phyloP scores from a whole-genome alignment of 1,284 basidiomycete species.

The Paramarasmius palmivorus region DNA sequence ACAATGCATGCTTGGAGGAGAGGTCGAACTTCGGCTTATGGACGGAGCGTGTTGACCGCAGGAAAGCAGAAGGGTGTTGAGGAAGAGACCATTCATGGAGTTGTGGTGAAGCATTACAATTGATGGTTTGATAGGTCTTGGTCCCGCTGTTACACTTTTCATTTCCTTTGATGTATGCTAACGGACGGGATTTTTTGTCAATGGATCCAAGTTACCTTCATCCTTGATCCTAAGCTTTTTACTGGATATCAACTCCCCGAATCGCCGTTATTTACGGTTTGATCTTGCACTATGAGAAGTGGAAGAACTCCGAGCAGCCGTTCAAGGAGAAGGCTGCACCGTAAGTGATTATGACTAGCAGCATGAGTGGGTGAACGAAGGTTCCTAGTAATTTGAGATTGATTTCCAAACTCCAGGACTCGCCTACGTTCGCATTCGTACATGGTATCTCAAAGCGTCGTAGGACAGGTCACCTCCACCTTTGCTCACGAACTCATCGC shows the following conservation, averaged over 20 bases:
- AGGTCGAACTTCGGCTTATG: conserved; percentile 11
- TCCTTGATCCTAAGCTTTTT: no score
- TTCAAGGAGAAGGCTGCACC: conserved; percentile 40
- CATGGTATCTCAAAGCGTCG: conserved; percentile 49
- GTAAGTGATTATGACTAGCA: conserved; percentile 52
- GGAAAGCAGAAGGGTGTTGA: conserved; percentile 11
- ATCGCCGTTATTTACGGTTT: conserved; percentile 54
- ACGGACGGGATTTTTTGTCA: no score
- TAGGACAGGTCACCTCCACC: conserved; percentile 47
- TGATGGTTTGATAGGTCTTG: background rate
- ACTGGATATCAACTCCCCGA: conserved; percentile 43
- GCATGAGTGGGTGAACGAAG: conserved; percentile 60
- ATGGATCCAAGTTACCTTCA: no score
- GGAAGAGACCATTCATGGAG: conserved; percentile 12
- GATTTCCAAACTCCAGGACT: conserved; percentile 40
- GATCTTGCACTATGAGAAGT: conserved; percentile 48
- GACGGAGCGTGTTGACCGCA: conserved; percentile 7
- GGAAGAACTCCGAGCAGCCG: conserved; percentile 32
- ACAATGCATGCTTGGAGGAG: conserved; percentile 14
- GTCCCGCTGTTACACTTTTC: no score
- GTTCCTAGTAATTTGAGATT: conserved; percentile 17
- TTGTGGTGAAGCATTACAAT: conserved; percentile 11
- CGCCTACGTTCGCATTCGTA: conserved; percentile 51
- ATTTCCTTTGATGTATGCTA: no score
- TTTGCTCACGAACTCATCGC: conserved; percentile 52